phyloP scores from a whole-genome alignment of 192 early-diverging fungal genomes.

The Mortierella claussenii region DNA sequence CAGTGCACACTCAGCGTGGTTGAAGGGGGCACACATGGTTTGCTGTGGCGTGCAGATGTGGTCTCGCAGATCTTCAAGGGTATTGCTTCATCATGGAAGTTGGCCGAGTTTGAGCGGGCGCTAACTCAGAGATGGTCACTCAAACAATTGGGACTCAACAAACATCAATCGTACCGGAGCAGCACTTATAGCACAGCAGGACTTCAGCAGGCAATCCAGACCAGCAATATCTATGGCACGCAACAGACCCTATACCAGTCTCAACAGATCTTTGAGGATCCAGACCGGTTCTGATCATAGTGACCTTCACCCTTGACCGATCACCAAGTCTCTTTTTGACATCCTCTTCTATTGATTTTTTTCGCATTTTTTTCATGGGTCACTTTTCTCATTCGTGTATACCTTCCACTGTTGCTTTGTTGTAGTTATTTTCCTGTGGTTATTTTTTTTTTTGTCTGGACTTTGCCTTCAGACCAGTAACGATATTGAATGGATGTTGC shows the following conservation, averaged over 20 bases:
- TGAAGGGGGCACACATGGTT: slow-evolving; percentile 55
- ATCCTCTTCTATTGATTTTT: too few species aligned
- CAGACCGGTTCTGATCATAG: slow-evolving; percentile 45
- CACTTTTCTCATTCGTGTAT: too few species aligned
- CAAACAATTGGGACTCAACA: slow-evolving; percentile 46
- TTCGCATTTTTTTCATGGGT: too few species aligned
- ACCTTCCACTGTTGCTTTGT: too few species aligned
- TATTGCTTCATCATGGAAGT: slow-evolving; percentile 50
- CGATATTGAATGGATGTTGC: too few species aligned
- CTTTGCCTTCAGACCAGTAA: too few species aligned
- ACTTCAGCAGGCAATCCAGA: slow-evolving; percentile 44
- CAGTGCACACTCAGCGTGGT: slow-evolving; percentile 57
- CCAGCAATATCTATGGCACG: slow-evolving; percentile 52
- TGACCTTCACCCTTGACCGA: too few species aligned
- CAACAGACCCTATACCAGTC: slow-evolving; percentile 33
- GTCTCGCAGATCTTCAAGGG: slow-evolving; percentile 56
- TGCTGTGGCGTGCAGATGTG: slow-evolving; percentile 53
- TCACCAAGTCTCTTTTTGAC: too few species aligned
- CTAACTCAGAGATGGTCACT: slow-evolving; percentile 50
- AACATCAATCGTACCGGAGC: slow-evolving; percentile 43
- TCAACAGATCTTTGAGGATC: slow-evolving; percentile 46
- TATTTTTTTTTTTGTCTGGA: too few species aligned
- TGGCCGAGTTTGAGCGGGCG: slow-evolving; percentile 50
- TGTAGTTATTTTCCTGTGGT: too few species aligned
- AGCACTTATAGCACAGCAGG: slow-evolving; percentile 33